Evolutionary conservation across 805 yeast genomes (phyloP).

Genomic region (Suhomyces prunicola): DNA sequence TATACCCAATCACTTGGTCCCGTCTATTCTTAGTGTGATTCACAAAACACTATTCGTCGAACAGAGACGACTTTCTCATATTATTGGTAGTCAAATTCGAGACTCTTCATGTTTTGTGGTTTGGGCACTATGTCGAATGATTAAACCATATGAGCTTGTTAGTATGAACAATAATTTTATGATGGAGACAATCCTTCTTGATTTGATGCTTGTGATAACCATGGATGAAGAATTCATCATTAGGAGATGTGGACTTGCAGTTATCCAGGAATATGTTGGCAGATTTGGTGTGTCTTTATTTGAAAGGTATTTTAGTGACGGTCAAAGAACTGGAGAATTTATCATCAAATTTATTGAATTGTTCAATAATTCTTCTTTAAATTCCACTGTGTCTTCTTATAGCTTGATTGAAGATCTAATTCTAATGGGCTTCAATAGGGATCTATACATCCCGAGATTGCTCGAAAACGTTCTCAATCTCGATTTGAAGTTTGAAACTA

Average conservation of each 20-base stretch:
- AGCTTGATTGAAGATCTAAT: conserved; percentile 15
- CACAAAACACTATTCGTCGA: conserved; percentile 52
- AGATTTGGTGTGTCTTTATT: conserved; percentile 54
- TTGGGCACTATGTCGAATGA: conserved; percentile 69
- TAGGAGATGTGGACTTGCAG: conserved; percentile 81
- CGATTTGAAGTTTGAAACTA: conserved; percentile 34
- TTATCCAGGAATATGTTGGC: conserved; percentile 82
- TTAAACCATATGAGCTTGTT: conserved; percentile 11
- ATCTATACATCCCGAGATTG: conserved; percentile 30
- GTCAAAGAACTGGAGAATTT: conserved; percentile 24
- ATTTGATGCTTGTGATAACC: conserved; percentile 51
- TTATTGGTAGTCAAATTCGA: conserved; percentile 66
- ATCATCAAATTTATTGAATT: conserved; percentile 55
- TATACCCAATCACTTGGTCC: conserved; percentile 21
- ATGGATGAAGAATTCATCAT: conserved; percentile 74
- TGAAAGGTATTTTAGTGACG: conserved; percentile 9
- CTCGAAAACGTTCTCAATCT: conserved; percentile 28
- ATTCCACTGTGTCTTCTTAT: conserved; percentile 15
- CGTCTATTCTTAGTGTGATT: conserved; percentile 35
- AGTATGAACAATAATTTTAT: conserved; percentile 6
- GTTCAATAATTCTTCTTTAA: conserved; percentile 45
- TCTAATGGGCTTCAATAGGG: conserved; percentile 21
- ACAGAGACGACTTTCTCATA: conserved; percentile 48
- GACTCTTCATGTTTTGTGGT: conserved; percentile 81
- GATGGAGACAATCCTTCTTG: conserved; percentile 21